phyloP scores from a whole-genome alignment of 2,329 filamentous ascomycete genomes.

The Colletotrichum higginsianum region DNA sequence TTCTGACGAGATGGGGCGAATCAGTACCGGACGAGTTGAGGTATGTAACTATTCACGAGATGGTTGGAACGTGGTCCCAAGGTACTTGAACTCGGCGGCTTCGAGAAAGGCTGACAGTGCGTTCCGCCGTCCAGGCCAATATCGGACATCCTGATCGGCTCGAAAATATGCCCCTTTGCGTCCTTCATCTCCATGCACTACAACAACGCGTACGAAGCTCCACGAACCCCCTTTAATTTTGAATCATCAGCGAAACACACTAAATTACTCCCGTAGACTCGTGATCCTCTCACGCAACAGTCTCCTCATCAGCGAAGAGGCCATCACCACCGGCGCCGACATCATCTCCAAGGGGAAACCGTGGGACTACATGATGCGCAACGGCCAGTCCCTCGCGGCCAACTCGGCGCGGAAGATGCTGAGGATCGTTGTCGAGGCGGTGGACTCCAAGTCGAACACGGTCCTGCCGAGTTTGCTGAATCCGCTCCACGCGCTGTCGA shows the following conservation, averaged over 20 bases:
- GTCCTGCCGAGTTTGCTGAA: conserved; percentile 22
- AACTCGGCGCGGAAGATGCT: conserved; percentile 30
- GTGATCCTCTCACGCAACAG: conserved; percentile 32
- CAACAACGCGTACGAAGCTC: conserved; percentile 23
- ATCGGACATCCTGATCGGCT: conserved; percentile 37
- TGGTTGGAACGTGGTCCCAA: not conserved
- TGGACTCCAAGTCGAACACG: conserved; percentile 28
- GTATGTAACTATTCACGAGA: not conserved
- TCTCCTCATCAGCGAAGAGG: conserved; percentile 36
- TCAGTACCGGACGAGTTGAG: conserved; percentile 35
- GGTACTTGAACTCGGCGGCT: too few relatives aligned
- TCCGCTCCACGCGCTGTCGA: conserved; percentile 22
- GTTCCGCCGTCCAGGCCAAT: not conserved
- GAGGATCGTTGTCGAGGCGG: conserved; percentile 23
- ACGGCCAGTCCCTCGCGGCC: conserved; percentile 32
- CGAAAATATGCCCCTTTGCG: conserved; percentile 29
- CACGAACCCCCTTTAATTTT: not conserved
- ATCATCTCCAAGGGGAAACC: conserved; percentile 33
- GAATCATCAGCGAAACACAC: not conserved
- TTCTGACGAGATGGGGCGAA: conserved; percentile 37
- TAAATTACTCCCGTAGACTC: not conserved
- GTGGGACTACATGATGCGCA: conserved; percentile 34
- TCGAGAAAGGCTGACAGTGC: not conserved
- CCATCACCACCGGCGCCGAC: conserved; percentile 20
- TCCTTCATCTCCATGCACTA: conserved; percentile 34